phyloP scores from a whole-genome alignment of 2,329 filamentous ascomycete species.

The Colletotrichum noveboracense region DNA sequence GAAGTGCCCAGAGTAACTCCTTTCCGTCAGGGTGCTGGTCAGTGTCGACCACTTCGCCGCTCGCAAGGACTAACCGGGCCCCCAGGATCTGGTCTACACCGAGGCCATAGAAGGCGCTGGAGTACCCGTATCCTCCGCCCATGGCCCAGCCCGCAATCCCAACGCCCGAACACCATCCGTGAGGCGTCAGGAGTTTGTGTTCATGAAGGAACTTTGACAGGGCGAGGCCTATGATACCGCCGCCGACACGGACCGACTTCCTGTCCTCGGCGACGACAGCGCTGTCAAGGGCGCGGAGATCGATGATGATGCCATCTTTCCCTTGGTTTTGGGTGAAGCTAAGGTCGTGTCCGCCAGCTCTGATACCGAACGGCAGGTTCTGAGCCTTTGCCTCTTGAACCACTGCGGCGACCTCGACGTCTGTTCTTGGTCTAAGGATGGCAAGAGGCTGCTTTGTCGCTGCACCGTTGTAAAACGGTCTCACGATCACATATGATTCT shows the following conservation, averaged over 20 bases:
- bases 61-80: constrained; percentile 41
- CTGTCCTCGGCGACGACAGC: constrained; percentile 11
- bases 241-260: constrained; percentile 17
- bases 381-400: background rate
- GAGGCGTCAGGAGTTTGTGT: constrained; percentile 7
- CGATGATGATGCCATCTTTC: constrained; percentile 17
- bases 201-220: constrained; percentile 12
- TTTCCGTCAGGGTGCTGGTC: constrained; percentile 27
- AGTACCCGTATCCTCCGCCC: constrained; percentile 38
- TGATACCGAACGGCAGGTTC: constrained; percentile 15
- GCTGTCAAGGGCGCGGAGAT: constrained; percentile 19
- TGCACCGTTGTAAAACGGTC: background rate
- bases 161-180: constrained; percentile 24
- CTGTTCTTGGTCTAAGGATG: constrained; percentile 5
- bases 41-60: constrained; percentile 40
- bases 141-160: constrained; percentile 39
- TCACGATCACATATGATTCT: background rate
- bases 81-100: constrained; percentile 41
- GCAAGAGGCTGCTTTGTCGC: background rate
- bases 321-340: background rate
- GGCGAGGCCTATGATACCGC: constrained; percentile 16
- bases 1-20: constrained; percentile 38
- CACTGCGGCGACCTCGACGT: background rate
- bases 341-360: constrained; percentile 21
- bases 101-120: constrained; percentile 34